Conservation (phyloP, 179 eudicot species). For the Drosera spatulata region DNA sequence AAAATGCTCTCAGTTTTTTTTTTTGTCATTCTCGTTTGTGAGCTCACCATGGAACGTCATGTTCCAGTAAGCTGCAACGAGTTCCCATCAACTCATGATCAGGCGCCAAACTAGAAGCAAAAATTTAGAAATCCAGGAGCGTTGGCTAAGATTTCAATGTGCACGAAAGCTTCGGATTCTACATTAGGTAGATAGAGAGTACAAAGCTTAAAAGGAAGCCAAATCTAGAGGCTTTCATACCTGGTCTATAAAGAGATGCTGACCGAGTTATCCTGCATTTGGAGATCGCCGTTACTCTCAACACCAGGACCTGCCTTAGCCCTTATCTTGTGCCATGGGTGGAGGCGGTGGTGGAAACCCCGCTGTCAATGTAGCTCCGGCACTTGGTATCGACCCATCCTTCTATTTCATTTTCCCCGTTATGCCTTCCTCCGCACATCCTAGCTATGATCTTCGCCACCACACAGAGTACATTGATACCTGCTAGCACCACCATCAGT, state of each 20-base stretch:
- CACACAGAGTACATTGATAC: conserved; percentile 45
- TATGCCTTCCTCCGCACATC: conserved; percentile 52
- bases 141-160: too few relatives aligned
- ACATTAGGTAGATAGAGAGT: too few relatives aligned
- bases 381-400: conserved; percentile 64
- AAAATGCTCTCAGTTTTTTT: too few relatives aligned
- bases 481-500: conserved; percentile 66
- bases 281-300: not conserved
- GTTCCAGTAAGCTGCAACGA: too few relatives aligned
- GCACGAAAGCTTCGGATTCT: too few relatives aligned
- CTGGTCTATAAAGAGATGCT: not conserved
- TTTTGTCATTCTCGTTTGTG: too few relatives aligned
- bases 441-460: conserved; percentile 64
- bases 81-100: too few relatives aligned
- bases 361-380: conserved; percentile 53
- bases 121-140: too few relatives aligned
- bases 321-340: conserved; percentile 16
- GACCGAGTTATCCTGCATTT: not conserved
- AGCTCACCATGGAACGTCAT: too few relatives aligned
- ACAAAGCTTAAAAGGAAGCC: too few relatives aligned
- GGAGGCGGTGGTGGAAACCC: conserved; percentile 30
- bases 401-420: conserved; percentile 53
- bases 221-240: too few relatives aligned
- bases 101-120: too few relatives aligned
- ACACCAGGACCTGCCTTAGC: conserved; percentile 11